phyloP scores from a whole-genome alignment of 2,329 filamentous ascomycete species.

The Daldinia eschscholtzii region DNA sequence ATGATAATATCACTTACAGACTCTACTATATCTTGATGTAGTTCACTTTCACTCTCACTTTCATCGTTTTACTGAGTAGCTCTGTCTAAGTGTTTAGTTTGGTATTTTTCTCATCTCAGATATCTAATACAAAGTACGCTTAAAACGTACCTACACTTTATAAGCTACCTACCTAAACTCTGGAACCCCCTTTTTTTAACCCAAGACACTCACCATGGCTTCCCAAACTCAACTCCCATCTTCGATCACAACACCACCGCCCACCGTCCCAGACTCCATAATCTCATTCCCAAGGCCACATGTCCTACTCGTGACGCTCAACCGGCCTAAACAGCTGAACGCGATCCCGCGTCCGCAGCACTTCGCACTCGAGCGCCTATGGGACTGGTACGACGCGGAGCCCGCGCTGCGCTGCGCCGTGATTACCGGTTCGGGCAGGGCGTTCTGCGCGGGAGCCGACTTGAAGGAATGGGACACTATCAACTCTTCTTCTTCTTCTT shows the following conservation, averaged over 20 bases:
- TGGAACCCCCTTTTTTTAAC: conserved; percentile 1
- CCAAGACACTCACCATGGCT: conserved; percentile 4
- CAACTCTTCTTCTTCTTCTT: conserved; percentile 46
- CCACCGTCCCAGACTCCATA: conserved; percentile 56
- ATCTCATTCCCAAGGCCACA: conserved; percentile 66
- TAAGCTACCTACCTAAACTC: not conserved
- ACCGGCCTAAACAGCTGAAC: conserved; percentile 70
- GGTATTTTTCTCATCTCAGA: too few species aligned
- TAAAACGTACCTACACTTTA: too few species aligned
- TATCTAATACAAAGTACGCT: too few species aligned
- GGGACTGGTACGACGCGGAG: conserved; percentile 73
- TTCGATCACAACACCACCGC: conserved; percentile 55
- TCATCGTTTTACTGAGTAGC: too few species aligned
- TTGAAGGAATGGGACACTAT: conserved; percentile 72
- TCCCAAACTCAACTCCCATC: conserved; percentile 42
- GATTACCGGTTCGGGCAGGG: conserved; percentile 71
- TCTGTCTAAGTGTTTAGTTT: not conserved
- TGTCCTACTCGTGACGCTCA: conserved; percentile 70
- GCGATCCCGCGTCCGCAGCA: conserved; percentile 65
- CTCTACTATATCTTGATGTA: not conserved
- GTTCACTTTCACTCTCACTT: too few species aligned
- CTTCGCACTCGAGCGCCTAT: conserved; percentile 62
- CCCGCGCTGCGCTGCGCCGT: conserved; percentile 71
- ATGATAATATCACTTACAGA: not conserved
- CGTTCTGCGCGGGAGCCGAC: conserved; percentile 77